Evolutionary conservation across 768 basidiomycete genomes (phyloP), one percentile per base, ranked within the genome.

Genomic region (Amyloporia xantha): DNA sequence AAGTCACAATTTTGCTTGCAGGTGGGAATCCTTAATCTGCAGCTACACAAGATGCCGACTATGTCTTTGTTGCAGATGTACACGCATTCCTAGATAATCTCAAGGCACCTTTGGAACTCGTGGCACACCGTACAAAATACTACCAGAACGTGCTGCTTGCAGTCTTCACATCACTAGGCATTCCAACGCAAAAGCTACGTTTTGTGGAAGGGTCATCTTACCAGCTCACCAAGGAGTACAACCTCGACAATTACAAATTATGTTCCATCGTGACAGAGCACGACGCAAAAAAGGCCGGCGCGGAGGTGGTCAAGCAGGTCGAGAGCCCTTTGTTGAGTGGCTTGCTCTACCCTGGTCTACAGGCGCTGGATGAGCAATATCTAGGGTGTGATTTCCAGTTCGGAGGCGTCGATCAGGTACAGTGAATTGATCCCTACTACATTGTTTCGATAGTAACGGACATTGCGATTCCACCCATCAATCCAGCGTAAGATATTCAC

Each of bases 11-110:
- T 26, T 52, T 53, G 0, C 46, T 50, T 48, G 54, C 58, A 36
- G 52, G 51, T 56, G 39, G 40, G 56, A 50, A 4, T 6, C 17
- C 44, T 27, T 33, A 6, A 7, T 46, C 19, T 30, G 44, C 15
- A 33, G 27, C 12, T 46, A 11, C 5, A 13, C 12, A 42, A 21
- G 41, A 19, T 9, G 17, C 13, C 17, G 10, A 17, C 41, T 10
- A 38, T 25, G 21, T 51, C 19, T 17, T 13, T 4, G 13, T 42
- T 23, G 30, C 44, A 90, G 92, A 96, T 63, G 80, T 97, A 12
- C 96, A 98, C 59, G 96, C 93, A 5, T 98, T 98, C 73, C 80
- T 99, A 41, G 96, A 99, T 64, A 96, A 97, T 62, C 72, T 94
- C 57, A 99, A 99, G 68, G 94, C 96, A 0, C 94, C 95, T 0